phyloP scores from a whole-genome alignment of 1,284 basidiomycete species.

The Ganoderma lingzhi region DNA sequence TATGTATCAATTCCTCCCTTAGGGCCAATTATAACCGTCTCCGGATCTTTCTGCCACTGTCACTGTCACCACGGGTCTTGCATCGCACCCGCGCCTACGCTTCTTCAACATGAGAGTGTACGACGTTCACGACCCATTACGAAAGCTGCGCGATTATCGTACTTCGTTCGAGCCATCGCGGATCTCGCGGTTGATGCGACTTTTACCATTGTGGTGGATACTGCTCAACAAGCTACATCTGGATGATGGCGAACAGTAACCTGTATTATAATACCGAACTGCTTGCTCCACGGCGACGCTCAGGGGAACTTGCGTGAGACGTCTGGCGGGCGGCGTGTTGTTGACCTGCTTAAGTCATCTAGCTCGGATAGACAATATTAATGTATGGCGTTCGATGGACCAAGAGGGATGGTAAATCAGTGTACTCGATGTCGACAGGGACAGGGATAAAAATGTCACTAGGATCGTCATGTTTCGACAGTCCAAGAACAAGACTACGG shows the following conservation, averaged over 20 bases:
- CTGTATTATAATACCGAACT: not conserved
- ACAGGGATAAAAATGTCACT: not conserved
- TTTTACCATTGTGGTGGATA: not conserved
- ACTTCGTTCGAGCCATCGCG: not conserved
- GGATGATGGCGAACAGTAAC: not conserved
- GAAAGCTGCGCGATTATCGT: not conserved
- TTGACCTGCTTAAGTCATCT: too few relatives aligned
- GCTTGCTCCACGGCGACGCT: not conserved
- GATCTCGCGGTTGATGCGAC: not conserved
- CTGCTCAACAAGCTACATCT: not conserved
- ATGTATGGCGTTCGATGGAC: not conserved
- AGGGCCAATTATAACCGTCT: not conserved
- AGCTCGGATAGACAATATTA: too few relatives aligned
- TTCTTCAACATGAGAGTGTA: not conserved
- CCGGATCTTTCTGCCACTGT: not conserved
- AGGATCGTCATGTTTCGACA: not conserved
- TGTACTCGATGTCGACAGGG: not conserved
- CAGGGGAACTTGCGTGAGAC: not conserved
- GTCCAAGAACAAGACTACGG: not conserved
- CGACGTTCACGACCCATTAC: not conserved
- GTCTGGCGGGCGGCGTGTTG: not conserved
- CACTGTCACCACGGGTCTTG: not conserved
- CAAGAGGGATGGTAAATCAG: not conserved
- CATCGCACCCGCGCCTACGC: not conserved
- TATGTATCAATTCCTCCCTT: not conserved